A percentile compares a stretch with the other conserved stretches of the same genome.
Conservation (phyloP, 148 eudicot species). For the Rhododendron kiyosumense region DNA sequence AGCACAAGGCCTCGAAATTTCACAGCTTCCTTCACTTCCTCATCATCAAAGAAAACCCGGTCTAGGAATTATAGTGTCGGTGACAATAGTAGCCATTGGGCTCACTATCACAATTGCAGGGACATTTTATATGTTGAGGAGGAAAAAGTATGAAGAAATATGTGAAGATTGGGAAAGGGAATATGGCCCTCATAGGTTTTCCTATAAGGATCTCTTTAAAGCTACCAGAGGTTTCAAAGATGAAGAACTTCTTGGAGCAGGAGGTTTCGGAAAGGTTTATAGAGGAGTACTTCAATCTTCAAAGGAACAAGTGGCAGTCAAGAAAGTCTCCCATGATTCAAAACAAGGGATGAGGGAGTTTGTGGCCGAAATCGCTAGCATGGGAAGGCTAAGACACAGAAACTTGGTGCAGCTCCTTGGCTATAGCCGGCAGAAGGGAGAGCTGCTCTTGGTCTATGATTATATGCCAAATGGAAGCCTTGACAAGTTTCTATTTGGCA, state of each 20-base stretch:
- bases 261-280: conserved; percentile 49
- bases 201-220: conserved; percentile 31
- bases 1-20: conserved; percentile 23
- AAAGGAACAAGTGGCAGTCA: conserved; percentile 24
- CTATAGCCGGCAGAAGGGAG: conserved; percentile 22
- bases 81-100: neutral
- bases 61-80: neutral
- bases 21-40: conserved; percentile 41
- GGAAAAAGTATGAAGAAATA: neutral
- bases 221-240: conserved; percentile 41
- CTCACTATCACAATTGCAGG: neutral
- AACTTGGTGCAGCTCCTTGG: conserved; percentile 45
- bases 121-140: neutral
- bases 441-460: neutral
- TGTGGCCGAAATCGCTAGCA: conserved; percentile 31
- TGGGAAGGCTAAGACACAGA: conserved; percentile 42
- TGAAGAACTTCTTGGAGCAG: conserved; percentile 29
- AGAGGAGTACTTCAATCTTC: conserved; percentile 26
- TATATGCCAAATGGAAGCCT: conserved; percentile 49
- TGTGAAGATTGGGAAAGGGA: conserved; percentile 1
- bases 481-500: conserved; percentile 28
- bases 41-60: conserved; percentile 2
- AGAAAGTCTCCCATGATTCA: conserved; percentile 36
- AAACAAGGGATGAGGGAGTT: conserved; percentile 38
- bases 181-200: conserved; percentile 18